Conservation (phyloP, 169 alveolate species). For the Plasmodium cynomolgi region DNA sequence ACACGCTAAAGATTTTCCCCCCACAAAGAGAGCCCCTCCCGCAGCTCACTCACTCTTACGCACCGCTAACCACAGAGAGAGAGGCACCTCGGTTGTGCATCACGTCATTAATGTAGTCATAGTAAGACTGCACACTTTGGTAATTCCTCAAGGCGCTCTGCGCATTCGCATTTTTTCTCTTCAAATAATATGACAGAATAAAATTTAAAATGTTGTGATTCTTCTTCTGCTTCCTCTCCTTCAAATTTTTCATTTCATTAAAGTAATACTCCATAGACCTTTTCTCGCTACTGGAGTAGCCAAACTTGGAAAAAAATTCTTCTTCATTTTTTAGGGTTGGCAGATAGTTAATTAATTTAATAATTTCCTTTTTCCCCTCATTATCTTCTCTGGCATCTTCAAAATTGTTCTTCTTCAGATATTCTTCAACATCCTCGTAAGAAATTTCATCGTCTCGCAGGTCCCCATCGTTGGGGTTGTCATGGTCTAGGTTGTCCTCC, state of each 20-base stretch:
- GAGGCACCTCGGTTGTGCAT: constrained; percentile 8
- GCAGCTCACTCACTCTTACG: background rate
- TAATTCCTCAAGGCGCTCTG: constrained; percentile 8
- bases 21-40: no score
- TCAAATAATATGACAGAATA: constrained; percentile 44
- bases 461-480: background rate
- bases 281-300: constrained; percentile 29
- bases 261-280: constrained; percentile 68
- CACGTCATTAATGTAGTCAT: constrained; percentile 33
- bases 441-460: constrained; percentile 50
- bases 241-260: constrained; percentile 55
- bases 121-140: constrained; percentile 46
- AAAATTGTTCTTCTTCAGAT: constrained; percentile 48
- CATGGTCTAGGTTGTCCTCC: background rate
- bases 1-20: no score
- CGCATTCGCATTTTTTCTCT: constrained; percentile 5
- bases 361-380: constrained; percentile 73
- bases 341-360: constrained; percentile 39
- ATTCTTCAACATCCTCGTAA: constrained; percentile 68
- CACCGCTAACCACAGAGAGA: background rate
- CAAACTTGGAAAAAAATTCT: constrained; percentile 66
- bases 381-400: constrained; percentile 20
- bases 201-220: constrained; percentile 57
- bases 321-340: constrained; percentile 55
- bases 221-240: constrained; percentile 51